phyloP scores from a whole-genome alignment of 495 filamentous ascomycete species.

The Lophiostoma macrostomum region DNA sequence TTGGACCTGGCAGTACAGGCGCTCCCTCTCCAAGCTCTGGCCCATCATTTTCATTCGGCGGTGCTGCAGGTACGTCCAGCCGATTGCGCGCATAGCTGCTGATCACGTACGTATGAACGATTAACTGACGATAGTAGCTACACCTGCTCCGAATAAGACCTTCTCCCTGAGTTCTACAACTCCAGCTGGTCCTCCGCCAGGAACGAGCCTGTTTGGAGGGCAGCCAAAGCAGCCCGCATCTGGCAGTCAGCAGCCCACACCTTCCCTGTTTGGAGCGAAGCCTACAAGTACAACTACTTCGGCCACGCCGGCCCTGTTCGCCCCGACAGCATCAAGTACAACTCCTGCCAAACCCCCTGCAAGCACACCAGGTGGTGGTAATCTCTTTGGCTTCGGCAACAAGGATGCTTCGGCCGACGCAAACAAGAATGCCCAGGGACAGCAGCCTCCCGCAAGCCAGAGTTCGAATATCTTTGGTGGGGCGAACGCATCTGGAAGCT shows the following conservation, averaged over 20 bases:
- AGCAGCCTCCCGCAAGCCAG: background rate
- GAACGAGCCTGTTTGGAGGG: slow-evolving; percentile 29
- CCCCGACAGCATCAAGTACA: slow-evolving; percentile 22
- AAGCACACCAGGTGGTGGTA: background rate
- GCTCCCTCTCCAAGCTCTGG: slow-evolving; percentile 8
- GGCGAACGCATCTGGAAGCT: slow-evolving; percentile 1
- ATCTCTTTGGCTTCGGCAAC: slow-evolving; percentile 4
- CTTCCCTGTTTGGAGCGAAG: slow-evolving; percentile 33
- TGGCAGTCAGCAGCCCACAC: slow-evolving; percentile 6
- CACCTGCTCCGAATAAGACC: slow-evolving; percentile 40
- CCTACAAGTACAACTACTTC: slow-evolving; percentile 20
- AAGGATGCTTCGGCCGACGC: slow-evolving; percentile 13
- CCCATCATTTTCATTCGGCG: slow-evolving; percentile 8
- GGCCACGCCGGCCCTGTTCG: slow-evolving; percentile 43
- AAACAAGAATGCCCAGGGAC: slow-evolving; percentile 2
- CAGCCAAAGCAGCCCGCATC: slow-evolving; percentile 29
- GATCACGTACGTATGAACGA: background rate
- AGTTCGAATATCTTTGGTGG: slow-evolving; percentile 11
- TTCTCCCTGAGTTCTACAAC: slow-evolving; percentile 59
- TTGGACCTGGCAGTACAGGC: background rate
- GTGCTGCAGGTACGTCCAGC: background rate
- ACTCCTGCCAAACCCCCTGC: slow-evolving; percentile 10
- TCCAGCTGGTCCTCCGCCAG: slow-evolving; percentile 61
- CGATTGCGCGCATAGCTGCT: background rate
- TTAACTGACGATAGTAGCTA: slow-evolving; percentile 23